A percentile compares a stretch with the other conserved stretches of the same genome.
These are phyloP conservation scores for Nigrospora osmanthi DNA, from an alignment of 2,329 filamentous ascomycete species.

Conservation along the genomic window DNA sequence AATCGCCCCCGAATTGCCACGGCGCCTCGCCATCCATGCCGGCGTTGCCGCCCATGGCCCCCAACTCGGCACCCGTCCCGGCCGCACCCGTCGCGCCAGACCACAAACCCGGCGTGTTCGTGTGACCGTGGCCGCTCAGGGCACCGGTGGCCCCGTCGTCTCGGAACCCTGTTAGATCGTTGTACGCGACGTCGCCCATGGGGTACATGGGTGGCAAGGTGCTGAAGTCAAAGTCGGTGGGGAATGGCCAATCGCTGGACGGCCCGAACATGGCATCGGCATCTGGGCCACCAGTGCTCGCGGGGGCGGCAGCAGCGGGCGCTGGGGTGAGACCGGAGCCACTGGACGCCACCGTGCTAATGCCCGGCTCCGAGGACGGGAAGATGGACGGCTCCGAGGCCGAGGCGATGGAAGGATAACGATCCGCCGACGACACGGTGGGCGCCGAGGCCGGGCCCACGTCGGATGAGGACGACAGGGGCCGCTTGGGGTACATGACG, in stretches of 20 bases:
- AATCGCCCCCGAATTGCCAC: constrained; percentile 48
- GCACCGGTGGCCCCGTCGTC: constrained; percentile 10
- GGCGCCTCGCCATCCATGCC: constrained; percentile 14
- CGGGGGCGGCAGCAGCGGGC: neutral
- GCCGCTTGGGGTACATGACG: neutral
- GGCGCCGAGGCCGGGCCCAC: neutral
- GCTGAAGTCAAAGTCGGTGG: constrained; percentile 39
- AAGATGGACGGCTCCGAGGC: neutral
- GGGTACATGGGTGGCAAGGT: constrained; percentile 48
- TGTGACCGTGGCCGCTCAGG: neutral
- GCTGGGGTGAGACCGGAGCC: constrained; percentile 14
- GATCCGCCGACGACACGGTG: neutral
- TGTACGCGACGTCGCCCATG: constrained; percentile 48
- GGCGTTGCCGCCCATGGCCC: constrained; percentile 4
- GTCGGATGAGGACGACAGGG: neutral
- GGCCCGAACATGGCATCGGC: constrained; percentile 7
- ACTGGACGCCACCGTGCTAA: neutral
- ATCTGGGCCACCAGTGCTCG: neutral
- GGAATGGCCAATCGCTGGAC: constrained; percentile 28
- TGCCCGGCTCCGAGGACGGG: neutral
- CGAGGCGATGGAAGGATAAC: constrained; percentile 2
- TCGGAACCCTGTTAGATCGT: constrained; percentile 40
- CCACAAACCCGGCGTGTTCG: neutral
- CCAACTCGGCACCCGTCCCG: neutral
- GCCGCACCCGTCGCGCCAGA: neutral